Evolutionary conservation across 2,329 filamentous ascomycete species (phyloP).

Genomic region (Delphinella strobiligena): DNA sequence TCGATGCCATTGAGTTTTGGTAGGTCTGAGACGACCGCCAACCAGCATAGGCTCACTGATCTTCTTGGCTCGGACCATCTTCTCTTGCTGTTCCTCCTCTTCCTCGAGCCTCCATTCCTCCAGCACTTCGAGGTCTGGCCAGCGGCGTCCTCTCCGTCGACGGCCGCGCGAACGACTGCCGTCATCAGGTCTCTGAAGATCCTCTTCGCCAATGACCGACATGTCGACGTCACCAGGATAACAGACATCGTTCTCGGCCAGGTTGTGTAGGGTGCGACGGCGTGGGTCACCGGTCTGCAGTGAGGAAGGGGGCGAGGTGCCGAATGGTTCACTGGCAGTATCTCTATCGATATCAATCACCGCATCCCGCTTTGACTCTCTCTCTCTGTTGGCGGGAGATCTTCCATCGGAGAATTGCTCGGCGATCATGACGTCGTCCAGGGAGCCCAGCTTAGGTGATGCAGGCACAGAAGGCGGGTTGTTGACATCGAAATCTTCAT

Average conservation of each 20-base stretch:
- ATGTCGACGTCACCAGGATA: slow-evolving; percentile 63
- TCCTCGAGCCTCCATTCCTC: slow-evolving; percentile 87
- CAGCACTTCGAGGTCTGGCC: slow-evolving; percentile 74
- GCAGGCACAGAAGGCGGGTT: slow-evolving; percentile 52
- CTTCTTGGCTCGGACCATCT: slow-evolving; percentile 74
- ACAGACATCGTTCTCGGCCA: slow-evolving; percentile 80
- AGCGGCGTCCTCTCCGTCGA: slow-evolving; percentile 54
- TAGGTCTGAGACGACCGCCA: slow-evolving; percentile 74
- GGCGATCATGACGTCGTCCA: slow-evolving; percentile 56
- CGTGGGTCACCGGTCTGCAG: slow-evolving; percentile 29
- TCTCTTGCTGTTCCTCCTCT: slow-evolving; percentile 62
- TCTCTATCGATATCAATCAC: slow-evolving; percentile 39
- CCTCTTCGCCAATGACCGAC: slow-evolving; percentile 73
- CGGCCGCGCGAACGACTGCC: slow-evolving; percentile 24
- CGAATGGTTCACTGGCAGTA: slow-evolving; percentile 13
- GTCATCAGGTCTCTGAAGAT: slow-evolving; percentile 31
- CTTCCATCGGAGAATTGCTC: slow-evolving; percentile 40
- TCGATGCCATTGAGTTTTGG: slow-evolving; percentile 68
- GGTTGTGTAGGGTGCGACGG: slow-evolving; percentile 48
- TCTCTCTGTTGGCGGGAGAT: slow-evolving; percentile 20
- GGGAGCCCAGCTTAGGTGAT: slow-evolving; percentile 43
- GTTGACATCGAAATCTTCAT: slow-evolving; percentile 47
- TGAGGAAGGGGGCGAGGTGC: slow-evolving; percentile 28
- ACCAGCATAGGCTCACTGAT: slow-evolving; percentile 90
- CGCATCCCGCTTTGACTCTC: too few relatives aligned